A percentile compares a stretch with the other conserved stretches of the same genome.
phyloP scores from a whole-genome alignment of 2,329 filamentous ascomycete genomes.

The Pestalotiopsis fici region DNA sequence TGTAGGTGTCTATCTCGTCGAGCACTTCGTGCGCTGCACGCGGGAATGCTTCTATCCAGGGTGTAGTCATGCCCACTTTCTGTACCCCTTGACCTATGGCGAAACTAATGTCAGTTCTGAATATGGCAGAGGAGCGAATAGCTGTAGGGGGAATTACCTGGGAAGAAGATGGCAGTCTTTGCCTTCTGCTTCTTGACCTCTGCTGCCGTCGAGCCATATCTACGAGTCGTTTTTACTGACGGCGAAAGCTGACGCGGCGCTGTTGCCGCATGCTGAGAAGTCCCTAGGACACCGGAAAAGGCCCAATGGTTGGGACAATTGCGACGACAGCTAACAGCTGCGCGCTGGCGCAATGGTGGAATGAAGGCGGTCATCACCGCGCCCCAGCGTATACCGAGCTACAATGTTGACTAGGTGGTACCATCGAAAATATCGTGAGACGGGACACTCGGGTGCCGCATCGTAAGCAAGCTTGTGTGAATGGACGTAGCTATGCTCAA shows the following conservation, averaged over 20 bases:
- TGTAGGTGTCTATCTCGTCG: conserved; percentile 79
- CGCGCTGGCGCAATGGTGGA: conserved; percentile 23
- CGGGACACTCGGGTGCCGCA: neutral
- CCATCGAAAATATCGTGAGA: conserved; percentile 1
- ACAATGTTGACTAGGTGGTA: conserved; percentile 10
- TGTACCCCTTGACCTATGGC: conserved; percentile 80
- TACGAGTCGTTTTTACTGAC: conserved; percentile 11
- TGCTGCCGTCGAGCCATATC: conserved; percentile 27
- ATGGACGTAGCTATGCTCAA: neutral
- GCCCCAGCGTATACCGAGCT: conserved; percentile 27
- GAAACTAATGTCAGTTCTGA: neutral
- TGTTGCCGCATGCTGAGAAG: neutral
- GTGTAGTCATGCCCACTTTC: conserved; percentile 81
- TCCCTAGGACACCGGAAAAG: neutral
- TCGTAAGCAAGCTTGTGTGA: neutral
- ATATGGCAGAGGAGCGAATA: too few relatives aligned
- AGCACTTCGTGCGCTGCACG: conserved; percentile 73
- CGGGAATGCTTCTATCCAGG: conserved; percentile 88
- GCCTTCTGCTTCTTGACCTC: conserved; percentile 31
- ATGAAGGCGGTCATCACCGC: conserved; percentile 28
- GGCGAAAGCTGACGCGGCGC: neutral
- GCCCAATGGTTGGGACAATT: neutral
- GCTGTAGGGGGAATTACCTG: conserved; percentile 32
- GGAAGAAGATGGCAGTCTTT: conserved; percentile 62
- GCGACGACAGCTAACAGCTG: conserved; percentile 13